Percentiles rank a stretch among this genome's conserved stretches.
Conservation (phyloP, 768 basidiomycete species). For the Pholiota conissans region DNA sequence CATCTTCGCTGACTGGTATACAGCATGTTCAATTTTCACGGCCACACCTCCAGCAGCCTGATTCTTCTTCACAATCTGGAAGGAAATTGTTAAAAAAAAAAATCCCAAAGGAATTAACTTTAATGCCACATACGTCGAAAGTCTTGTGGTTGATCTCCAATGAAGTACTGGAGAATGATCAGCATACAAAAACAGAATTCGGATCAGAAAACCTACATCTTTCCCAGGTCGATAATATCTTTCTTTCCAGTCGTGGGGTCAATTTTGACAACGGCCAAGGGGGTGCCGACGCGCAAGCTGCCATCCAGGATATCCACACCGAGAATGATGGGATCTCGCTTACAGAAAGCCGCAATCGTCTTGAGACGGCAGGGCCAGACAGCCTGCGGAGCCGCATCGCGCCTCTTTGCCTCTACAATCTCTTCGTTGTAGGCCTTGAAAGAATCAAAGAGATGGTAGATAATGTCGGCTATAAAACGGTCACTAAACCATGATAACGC, state of each 20-base stretch:
- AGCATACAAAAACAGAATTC: neutral
- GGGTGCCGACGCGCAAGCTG: conserved; percentile 87
- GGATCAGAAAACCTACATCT: conserved; percentile 64
- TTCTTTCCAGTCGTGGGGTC: conserved; percentile 87
- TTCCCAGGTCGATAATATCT: conserved; percentile 89
- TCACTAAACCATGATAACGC: conserved; percentile 8
- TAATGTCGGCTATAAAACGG: conserved; percentile 79
- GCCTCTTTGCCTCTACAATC: conserved; percentile 89
- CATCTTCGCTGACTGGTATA: conserved; percentile 93
- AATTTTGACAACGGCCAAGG: conserved; percentile 91
- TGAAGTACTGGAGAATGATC: conserved; percentile 63
- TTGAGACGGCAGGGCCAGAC: conserved; percentile 96
- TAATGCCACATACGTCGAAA: conserved; percentile 55
- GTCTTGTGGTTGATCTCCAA: conserved; percentile 97
- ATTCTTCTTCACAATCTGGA: conserved; percentile 84
- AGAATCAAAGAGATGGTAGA: conserved; percentile 96
- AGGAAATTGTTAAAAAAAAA: neutral
- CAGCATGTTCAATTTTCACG: conserved; percentile 97
- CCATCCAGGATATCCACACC: conserved; percentile 97
- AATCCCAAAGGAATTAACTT: neutral
- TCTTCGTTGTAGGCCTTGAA: conserved; percentile 94
- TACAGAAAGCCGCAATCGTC: conserved; percentile 91
- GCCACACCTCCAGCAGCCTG: conserved; percentile 97
- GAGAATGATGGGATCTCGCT: conserved; percentile 95
- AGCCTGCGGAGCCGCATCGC: conserved; percentile 90